These are phyloP conservation scores for Orbilia javanica DNA, from an alignment of 2,329 filamentous ascomycete species.

Conservation along the genomic window DNA sequence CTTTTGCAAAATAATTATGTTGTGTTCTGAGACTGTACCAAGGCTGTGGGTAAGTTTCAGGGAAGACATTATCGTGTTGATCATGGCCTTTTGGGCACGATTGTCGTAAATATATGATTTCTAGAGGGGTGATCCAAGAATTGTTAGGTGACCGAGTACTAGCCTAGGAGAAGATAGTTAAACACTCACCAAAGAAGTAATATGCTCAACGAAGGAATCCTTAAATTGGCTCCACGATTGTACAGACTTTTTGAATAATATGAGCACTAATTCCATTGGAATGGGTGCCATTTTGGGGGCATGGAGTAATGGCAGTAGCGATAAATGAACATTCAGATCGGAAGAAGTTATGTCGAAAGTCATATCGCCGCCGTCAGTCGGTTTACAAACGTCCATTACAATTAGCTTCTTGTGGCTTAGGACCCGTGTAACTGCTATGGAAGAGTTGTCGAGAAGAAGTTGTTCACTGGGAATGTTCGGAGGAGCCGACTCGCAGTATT, in stretches of 20 bases:
- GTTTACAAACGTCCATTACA: slow-evolving; percentile 54
- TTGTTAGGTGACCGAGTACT: slow-evolving; percentile 1
- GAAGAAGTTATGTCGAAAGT: slow-evolving; percentile 53
- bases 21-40: slow-evolving; percentile 44
- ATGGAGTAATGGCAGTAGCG: slow-evolving; percentile 46
- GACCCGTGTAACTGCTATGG: slow-evolving; percentile 34
- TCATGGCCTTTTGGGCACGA: slow-evolving; percentile 57
- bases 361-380: slow-evolving; percentile 42
- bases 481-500: slow-evolving; percentile 37
- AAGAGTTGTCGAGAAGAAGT: slow-evolving; percentile 40
- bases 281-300: slow-evolving; percentile 35
- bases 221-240: slow-evolving; percentile 48
- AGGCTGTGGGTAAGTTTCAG: slow-evolving; percentile 48
- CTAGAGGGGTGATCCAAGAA: not conserved
- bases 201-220: slow-evolving; percentile 47
- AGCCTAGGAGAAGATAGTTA: too few relatives aligned
- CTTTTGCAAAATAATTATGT: slow-evolving; percentile 40
- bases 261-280: slow-evolving; percentile 44
- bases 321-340: slow-evolving; percentile 43
- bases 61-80: slow-evolving; percentile 55
- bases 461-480: slow-evolving; percentile 37
- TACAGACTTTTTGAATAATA: slow-evolving; percentile 45
- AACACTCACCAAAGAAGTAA: slow-evolving; percentile 28
- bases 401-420: slow-evolving; percentile 43
- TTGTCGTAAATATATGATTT: slow-evolving; percentile 59